Base-by-base conservation (phyloP, 768 basidiomycete species). In the Krasilnikovozyma curviuscula region DNA sequence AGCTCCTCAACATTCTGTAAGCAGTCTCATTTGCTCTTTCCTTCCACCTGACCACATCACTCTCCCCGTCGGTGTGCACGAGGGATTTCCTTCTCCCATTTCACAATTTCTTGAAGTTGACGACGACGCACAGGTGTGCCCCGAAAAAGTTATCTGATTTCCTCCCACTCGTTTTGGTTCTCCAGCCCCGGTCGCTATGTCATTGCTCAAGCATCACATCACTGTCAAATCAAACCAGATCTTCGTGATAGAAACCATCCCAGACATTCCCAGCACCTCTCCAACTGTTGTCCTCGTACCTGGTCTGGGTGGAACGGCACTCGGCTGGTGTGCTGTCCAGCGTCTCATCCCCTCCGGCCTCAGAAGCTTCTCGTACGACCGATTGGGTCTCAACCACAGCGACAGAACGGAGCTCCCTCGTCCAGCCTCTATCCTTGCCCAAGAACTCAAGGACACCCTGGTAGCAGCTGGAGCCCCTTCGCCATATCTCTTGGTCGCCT, bases 401-500 rank as follows among this genome's bases (percentile, higher is more conserved):
- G 49, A 45, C 27, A 29, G 27, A 21, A 46, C 49, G 14, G 31
- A 31, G 28, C 25, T 30, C 3, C 40, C 53, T 10, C 53, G 53
- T 3, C 24, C 35, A 24, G 49, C 53, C 25, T 8, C 49, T 19
- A n/a, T 23, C 7, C 53, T 54, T 23, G 53, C 53, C 9, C 18
- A 25, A 24, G 53, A 47, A 38, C 40, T 54, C 5, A 34, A 46
- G 21, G 37, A 40, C 21, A 40, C 39, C 5, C 49, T 54, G 13
- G 32, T 12, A 16, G 53, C 44, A 16, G 13, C 28, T 28, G 34
- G 33, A 6, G 16, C 41, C 13, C 48, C 48, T 28, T 12, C 7
- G 14, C 52, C 52, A 40, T 54, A 54, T 33, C 42, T 50, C 5
- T 39, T 54, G 21, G 52, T 54, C 23, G 48, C 42, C 27, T 37